Percentiles rank a stretch among this genome's conserved stretches.
Conservation (phyloP, 768 basidiomycete genomes). For the Guyanaporus albipodus region DNA sequence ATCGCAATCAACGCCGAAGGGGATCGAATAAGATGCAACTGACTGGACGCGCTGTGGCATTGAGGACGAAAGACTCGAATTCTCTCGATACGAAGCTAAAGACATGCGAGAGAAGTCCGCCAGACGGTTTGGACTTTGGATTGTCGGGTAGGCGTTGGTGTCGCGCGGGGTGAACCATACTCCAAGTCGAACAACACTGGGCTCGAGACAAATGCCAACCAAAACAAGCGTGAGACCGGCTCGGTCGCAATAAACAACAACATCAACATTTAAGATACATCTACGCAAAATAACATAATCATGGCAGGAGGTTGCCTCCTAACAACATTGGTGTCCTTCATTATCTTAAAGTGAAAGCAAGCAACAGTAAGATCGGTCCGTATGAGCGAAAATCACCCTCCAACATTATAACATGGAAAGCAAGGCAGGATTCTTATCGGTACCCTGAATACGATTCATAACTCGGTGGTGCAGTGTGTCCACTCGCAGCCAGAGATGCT, state of each 20-base stretch:
- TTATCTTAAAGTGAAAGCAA: conserved; percentile 12
- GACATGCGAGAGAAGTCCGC: conserved; percentile 57
- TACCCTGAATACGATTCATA: conserved; percentile 55
- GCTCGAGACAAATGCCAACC: neutral
- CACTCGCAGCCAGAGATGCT: conserved; percentile 43
- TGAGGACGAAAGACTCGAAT: conserved; percentile 64
- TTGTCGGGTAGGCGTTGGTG: conserved; percentile 1
- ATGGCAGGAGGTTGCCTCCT: conserved; percentile 1
- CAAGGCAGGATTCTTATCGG: conserved; percentile 29
- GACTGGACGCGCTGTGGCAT: conserved; percentile 45
- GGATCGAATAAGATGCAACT: conserved; percentile 1
- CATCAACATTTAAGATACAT: conserved; percentile 8
- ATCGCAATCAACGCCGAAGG: conserved; percentile 3
- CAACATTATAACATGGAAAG: neutral
- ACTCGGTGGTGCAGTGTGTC: conserved; percentile 40
- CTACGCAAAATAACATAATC: conserved; percentile 6
- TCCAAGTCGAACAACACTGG: too few species aligned
- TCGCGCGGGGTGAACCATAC: too few species aligned
- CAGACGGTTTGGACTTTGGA: conserved; percentile 3
- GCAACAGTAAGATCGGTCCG: conserved; percentile 5
- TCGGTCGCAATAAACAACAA: conserved; percentile 10
- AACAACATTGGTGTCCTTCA: conserved; percentile 10
- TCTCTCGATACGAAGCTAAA: conserved; percentile 69
- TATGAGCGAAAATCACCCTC: conserved; percentile 11
- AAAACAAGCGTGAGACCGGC: conserved; percentile 17